Evolutionary conservation across 2,329 filamentous ascomycete species (phyloP).

Genomic region (Aspergillus vadensis): DNA sequence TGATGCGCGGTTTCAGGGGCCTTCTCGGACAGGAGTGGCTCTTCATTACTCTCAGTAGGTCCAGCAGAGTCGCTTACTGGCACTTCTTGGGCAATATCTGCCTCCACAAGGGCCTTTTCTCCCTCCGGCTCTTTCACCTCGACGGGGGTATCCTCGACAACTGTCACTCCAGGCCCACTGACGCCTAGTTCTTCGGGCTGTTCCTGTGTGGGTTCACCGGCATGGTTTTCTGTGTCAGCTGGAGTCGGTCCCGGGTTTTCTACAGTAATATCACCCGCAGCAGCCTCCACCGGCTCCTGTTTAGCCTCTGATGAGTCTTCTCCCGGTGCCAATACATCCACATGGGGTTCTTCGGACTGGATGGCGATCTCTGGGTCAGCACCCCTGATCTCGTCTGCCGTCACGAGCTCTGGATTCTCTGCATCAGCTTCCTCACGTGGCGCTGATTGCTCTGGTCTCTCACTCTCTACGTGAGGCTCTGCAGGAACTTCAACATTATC

Average conservation of each 20-base stretch:
- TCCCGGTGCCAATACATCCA: background rate
- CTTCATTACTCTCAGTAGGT: background rate
- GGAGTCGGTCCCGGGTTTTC: conserved; percentile 5
- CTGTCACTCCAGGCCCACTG: background rate
- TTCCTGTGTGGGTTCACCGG: conserved; percentile 6
- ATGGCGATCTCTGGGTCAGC: background rate
- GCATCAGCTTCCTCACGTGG: background rate
- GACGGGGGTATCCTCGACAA: background rate
- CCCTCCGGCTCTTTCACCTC: background rate
- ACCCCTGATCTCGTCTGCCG: background rate
- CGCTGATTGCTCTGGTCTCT: background rate
- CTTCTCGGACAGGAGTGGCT: background rate
- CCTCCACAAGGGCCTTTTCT: background rate
- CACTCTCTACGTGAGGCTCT: background rate
- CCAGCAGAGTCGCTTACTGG: background rate
- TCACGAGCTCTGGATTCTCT: background rate
- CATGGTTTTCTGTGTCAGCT: conserved; percentile 7
- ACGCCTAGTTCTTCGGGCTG: conserved; percentile 14
- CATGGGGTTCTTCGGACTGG: background rate
- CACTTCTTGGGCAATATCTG: background rate
- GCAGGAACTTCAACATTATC: background rate
- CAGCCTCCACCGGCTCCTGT: background rate
- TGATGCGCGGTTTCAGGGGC: background rate
- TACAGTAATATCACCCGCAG: background rate
- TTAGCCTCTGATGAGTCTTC: background rate